Conservation (phyloP, 2,329 filamentous ascomycete species). For the Metarhizium rileyi region DNA sequence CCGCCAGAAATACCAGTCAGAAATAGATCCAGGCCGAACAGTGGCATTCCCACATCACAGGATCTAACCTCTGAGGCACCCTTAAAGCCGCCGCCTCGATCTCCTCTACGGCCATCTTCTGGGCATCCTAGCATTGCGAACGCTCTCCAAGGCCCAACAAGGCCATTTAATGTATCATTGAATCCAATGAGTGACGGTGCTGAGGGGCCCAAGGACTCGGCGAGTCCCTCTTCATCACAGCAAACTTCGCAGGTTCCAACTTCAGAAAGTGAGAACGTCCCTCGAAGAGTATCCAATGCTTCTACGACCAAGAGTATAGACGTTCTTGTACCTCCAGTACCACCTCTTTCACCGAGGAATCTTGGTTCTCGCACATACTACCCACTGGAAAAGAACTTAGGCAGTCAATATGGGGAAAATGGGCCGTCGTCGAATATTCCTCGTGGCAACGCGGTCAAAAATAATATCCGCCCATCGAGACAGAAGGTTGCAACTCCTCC, state of each 20-base stretch:
- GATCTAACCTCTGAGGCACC: neutral
- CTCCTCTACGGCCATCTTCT: neutral
- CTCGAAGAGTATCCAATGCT: constrained; percentile 1
- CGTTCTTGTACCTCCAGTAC: constrained; percentile 8
- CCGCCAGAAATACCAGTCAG: neutral
- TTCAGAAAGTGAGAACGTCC: neutral
- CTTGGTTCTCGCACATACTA: neutral
- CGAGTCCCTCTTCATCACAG: neutral
- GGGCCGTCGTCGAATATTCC: constrained; percentile 16
- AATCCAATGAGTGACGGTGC: neutral
- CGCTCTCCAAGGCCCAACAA: neutral
- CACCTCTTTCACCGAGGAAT: constrained; percentile 3
- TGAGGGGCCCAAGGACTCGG: neutral
- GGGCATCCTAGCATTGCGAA: neutral
- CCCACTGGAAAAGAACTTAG: neutral
- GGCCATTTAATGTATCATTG: neutral
- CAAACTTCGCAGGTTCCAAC: neutral
- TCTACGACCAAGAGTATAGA: neutral
- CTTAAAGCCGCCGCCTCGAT: neutral
- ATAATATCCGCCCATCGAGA: constrained; percentile 22
- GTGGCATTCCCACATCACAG: neutral
- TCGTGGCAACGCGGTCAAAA: constrained; percentile 21
- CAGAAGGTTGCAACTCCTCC: constrained; percentile 14
- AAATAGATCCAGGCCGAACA: neutral
- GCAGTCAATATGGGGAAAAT: constrained; percentile 3